phyloP scores from a whole-genome alignment of 2,329 filamentous ascomycete genomes.

The Calonectria hongkongensis region DNA sequence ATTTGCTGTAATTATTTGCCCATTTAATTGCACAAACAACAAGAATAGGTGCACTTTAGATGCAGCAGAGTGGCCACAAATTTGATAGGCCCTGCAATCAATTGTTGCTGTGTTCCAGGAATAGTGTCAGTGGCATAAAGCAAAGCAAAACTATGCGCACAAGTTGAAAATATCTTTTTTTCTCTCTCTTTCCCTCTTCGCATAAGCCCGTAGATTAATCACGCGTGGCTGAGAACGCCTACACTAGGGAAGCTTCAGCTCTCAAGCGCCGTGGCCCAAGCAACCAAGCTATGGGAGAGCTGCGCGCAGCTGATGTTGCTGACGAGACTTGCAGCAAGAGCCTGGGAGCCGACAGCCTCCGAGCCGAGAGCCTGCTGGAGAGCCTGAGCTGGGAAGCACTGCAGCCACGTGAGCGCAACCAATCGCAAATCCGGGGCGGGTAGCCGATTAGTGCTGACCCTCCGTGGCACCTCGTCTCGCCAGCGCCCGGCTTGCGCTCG shows the following conservation, averaged over 20 bases:
- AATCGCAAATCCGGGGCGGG: conserved; percentile 52
- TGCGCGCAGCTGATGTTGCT: background rate
- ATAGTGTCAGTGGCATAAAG: conserved; percentile 30
- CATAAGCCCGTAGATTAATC: conserved; percentile 20
- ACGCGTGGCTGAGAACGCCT: conserved; percentile 11
- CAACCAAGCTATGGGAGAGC: conserved; percentile 5
- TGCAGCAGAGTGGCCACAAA: conserved; percentile 11
- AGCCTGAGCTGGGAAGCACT: conserved; percentile 6
- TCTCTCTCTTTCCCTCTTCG: background rate
- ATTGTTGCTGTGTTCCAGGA: background rate
- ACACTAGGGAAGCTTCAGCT: conserved; percentile 7
- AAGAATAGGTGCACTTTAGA: conserved; percentile 27
- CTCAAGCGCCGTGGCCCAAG: conserved; percentile 10
- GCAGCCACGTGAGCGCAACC: conserved; percentile 29
- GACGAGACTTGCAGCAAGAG: background rate
- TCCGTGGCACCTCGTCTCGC: conserved; percentile 20
- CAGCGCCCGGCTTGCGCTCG: conserved; percentile 18
- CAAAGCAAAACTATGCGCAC: background rate
- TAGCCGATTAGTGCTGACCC: conserved; percentile 52
- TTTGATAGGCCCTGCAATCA: background rate
- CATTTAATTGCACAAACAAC: conserved; percentile 5
- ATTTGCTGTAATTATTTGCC: conserved; percentile 18
- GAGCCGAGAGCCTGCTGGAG: too few species aligned
- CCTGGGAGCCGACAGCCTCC: background rate
- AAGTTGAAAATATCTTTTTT: background rate